A percentile compares a stretch with the other conserved stretches of the same genome.
Conservation (phyloP, 148 eudicot species). For the Linanthus parryae region DNA sequence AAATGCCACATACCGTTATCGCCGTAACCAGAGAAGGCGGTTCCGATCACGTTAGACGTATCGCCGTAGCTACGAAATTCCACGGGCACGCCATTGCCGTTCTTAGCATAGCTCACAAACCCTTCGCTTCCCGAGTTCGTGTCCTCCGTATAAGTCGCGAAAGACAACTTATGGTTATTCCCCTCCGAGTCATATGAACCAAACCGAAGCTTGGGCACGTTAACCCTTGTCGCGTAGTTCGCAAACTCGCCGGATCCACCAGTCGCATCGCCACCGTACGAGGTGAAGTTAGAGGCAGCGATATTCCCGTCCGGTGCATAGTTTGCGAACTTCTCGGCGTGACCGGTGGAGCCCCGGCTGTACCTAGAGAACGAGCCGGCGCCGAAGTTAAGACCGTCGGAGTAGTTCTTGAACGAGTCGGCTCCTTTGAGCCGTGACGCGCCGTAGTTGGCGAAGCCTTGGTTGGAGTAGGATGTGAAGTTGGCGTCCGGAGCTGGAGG, state of each 20-base stretch:
- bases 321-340: constrained; percentile 48
- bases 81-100: constrained; percentile 48
- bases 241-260: constrained; percentile 78
- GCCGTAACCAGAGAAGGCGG: constrained; percentile 56
- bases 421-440: constrained; percentile 34
- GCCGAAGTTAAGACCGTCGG: constrained; percentile 62
- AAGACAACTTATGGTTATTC: constrained; percentile 47
- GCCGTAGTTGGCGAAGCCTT: constrained; percentile 56
- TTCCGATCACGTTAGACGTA: constrained; percentile 57
- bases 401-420: constrained; percentile 69
- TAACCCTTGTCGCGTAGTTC: constrained; percentile 54
- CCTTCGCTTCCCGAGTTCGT: constrained; percentile 65
- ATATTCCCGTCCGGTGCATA: constrained; percentile 65
- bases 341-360: constrained; percentile 52
- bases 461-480: constrained; percentile 51
- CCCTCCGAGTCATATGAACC: constrained; percentile 38
- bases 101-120: constrained; percentile 61
- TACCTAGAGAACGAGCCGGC: constrained; percentile 50
- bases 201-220: constrained; percentile 61
- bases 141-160: constrained; percentile 50
- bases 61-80: constrained; percentile 49
- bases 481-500: constrained; percentile 19
- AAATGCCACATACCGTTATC: constrained; percentile 28
- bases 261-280: constrained; percentile 42
- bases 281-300: constrained; percentile 55